Base-by-base conservation (phyloP, 805 yeast genomes). In the Huiozyma sinensis region DNA sequence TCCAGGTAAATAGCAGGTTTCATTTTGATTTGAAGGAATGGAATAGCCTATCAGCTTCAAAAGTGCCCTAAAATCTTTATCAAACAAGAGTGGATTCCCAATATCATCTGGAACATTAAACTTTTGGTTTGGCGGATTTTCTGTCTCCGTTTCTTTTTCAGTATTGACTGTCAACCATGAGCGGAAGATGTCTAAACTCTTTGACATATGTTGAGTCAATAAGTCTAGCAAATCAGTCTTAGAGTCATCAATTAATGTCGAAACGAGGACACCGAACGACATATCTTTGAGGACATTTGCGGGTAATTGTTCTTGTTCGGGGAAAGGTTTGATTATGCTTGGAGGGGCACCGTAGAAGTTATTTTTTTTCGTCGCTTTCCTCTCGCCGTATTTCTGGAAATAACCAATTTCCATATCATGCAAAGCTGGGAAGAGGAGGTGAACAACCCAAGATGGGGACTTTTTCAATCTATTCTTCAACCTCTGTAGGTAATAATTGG, bases 391-490 rank as follows among this genome's bases (percentile, higher is more conserved):
- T 47, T 51, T 57, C 46, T 60, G 71, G 52, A 71, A 90, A 38
- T 70, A 65, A 47, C 67, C 65, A 24, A 70, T 66, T 48, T 59
- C 72, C 17, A 62, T 64, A 54, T 68, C 77, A 61, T 57, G 75
- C 48, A 68, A 49, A 52, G 80, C 67, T 38, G 83, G 75, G 57
- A 86, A 85, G 42, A 87, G 64, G 4, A 90, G 54, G 54, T 87
- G 95, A 6, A 75, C 66, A 49, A 60, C 77, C 54, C 71, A 71
- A 43, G 72, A 66, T 40, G 75, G 89, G 49, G 79, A 72, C 52
- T 58, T 70, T 24, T 62, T 68, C 45, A 71, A 67, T 47, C 65
- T 71, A 55, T 61, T 65, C 39, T 66, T 75, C 53, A 79, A 69
- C 49, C 74, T 74, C 44, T 74, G 71, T 76, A 86, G 76, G 51